Base-by-base conservation (phyloP, 345 rosid genomes). In the Iberis pinnata region DNA sequence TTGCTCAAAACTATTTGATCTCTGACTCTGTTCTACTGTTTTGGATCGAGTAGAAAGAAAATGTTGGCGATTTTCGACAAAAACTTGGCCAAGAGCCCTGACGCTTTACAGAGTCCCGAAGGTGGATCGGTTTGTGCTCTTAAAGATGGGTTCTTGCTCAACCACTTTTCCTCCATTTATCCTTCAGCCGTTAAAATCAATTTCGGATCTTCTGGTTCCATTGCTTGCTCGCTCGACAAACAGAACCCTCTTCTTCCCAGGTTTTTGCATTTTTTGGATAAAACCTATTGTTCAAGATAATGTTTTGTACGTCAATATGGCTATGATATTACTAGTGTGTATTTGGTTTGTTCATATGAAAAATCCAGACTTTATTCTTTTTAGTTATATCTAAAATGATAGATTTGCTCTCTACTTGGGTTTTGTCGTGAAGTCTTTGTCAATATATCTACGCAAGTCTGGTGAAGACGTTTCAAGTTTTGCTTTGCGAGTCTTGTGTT, bases 51-150 rank as follows among this genome's bases (percentile, higher is more conserved):
- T 42, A 64, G 42, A 37, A 53, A 5, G 47, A 63, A 70, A 69
- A 92, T 88, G 99, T 26, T 92, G 63, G 99, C 97, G 12, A 80
- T 92, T 15, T 88, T 92, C 52, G 88, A 92, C 47, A 88, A 81
- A 43, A 70, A 89, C 44, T 94, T 85, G 67, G 97, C 85, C 0
- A 85, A 83, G 70, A 70, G 79, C 58, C 99, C 97, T 0, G 88
- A 80, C 38, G 95, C 78, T 16, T 75, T 92, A 4, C 78, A 64
- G 72, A 81, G 70, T 64, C 90, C 80, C 2, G 37, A 76, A 16
- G 44, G 83, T 6, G 81, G 60, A 39, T 43, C 84, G 0, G 70
- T 60, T 7, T 64, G 70, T 25, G 86, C 95, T 12, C 76, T 85
- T 49, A 80, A 83, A 74, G 78, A 85, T 65, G 85, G 77, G 8